phyloP scores from a whole-genome alignment of 2,329 filamentous ascomycete genomes.

The Cordyceps tenuipes region DNA sequence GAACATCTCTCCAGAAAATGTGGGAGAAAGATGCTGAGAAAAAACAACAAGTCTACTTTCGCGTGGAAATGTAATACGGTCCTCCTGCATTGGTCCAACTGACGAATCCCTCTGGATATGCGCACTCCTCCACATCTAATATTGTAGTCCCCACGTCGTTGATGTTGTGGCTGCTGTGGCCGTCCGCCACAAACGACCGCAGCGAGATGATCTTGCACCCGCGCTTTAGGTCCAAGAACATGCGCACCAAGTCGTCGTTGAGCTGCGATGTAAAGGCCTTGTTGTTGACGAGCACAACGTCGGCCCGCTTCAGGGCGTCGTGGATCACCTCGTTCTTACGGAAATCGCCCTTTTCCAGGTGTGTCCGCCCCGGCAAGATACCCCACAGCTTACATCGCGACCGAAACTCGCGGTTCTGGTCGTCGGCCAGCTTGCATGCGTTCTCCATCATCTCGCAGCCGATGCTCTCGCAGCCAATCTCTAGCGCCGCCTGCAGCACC shows the following conservation, averaged over 20 bases:
- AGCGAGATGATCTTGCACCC: constrained; percentile 86
- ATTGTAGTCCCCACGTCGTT: constrained; percentile 75
- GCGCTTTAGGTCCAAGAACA: constrained; percentile 88
- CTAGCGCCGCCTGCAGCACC: constrained; percentile 83
- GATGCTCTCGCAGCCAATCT: constrained; percentile 90
- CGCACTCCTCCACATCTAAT: constrained; percentile 61
- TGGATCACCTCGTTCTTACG: constrained; percentile 63
- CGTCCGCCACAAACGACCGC: constrained; percentile 79
- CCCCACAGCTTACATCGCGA: constrained; percentile 88
- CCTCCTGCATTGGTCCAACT: constrained; percentile 86
- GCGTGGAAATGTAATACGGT: constrained; percentile 80
- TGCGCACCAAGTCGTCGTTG: constrained; percentile 75
- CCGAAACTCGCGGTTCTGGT: constrained; percentile 74
- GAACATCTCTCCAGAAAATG: background rate
- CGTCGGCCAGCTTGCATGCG: constrained; percentile 70
- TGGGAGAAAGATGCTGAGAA: background rate
- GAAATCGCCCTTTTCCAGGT: constrained; percentile 78
- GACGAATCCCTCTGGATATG: constrained; percentile 63
- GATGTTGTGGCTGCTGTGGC: constrained; percentile 69
- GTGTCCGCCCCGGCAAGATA: constrained; percentile 67
- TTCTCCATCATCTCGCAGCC: constrained; percentile 96
- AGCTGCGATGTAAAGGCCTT: constrained; percentile 86
- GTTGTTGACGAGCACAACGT: constrained; percentile 97
- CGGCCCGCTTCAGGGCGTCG: constrained; percentile 68
- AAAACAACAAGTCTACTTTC: constrained; percentile 41